These are phyloP conservation scores for Colletotrichum chrysophilum DNA, from an alignment of 2,329 filamentous ascomycete species.

Conservation along the genomic window DNA sequence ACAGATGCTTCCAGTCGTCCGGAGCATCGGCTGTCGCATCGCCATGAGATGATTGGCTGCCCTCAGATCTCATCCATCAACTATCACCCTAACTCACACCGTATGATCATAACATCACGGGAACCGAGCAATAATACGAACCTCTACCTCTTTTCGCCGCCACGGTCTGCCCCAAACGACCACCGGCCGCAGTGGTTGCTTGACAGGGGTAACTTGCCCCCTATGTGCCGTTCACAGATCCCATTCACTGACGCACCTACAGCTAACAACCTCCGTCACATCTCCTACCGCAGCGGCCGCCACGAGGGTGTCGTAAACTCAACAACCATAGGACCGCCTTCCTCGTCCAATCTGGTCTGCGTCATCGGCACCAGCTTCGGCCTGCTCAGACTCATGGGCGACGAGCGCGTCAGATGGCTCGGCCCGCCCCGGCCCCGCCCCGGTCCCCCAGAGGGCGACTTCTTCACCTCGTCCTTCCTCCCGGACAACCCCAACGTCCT, in stretches of 20 bases:
- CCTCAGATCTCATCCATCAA: slow-evolving; percentile 51
- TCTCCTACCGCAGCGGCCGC: slow-evolving; percentile 31
- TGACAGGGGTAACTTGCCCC: slow-evolving; percentile 22
- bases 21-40: slow-evolving; percentile 14
- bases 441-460: slow-evolving; percentile 31
- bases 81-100: slow-evolving; percentile 47
- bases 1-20: slow-evolving; percentile 14
- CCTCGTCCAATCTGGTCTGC: slow-evolving; percentile 44
- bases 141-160: slow-evolving; percentile 44
- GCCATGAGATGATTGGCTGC: slow-evolving; percentile 41
- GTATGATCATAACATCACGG: slow-evolving; percentile 47
- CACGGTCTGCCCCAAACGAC: slow-evolving; percentile 29
- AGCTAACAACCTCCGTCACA: slow-evolving; percentile 38
- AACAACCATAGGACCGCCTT: slow-evolving; percentile 45
- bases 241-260: neutral
- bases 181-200: slow-evolving; percentile 42
- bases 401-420: slow-evolving; percentile 38
- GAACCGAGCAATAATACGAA: slow-evolving; percentile 34
- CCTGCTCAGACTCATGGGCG: slow-evolving; percentile 41
- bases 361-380: slow-evolving; percentile 54
- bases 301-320: slow-evolving; percentile 40
- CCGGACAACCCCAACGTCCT: slow-evolving; percentile 47
- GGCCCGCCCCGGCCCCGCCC: slow-evolving; percentile 28
- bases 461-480: slow-evolving; percentile 57
- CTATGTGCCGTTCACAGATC: neutral